Base-by-base conservation (phyloP, 257 asterid genomes). In the Avicennia marina region DNA sequence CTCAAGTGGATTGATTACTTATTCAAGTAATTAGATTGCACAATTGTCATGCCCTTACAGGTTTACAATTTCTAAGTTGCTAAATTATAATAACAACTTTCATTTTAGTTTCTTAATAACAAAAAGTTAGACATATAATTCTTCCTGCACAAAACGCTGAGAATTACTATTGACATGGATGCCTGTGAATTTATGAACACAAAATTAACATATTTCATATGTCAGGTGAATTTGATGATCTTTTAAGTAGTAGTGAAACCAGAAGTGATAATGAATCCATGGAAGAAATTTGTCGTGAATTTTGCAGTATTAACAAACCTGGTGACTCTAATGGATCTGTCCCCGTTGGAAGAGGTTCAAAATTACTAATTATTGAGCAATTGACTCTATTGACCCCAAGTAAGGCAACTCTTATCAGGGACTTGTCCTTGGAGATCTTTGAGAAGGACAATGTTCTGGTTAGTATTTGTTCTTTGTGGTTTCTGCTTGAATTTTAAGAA, bases 181-280 rank as follows among this genome's bases (percentile, higher is more conserved):
- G n/a, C n/a, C n/a, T n/a, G n/a, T n/a, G n/a, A 7, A 36, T 36
- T 8, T 8, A 29, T 29, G 6, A 36, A 36, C 2, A 26, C 13
- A 44, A 26, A 41, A 22, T 63, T 70, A 43, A 58, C 33, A 31
- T 47, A 24, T 64, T 67, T 59, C 32, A 51, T 48, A 61, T 64
- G 32, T 49, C 83, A 90, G 98, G 98, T 71, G 98, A 90, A 75
- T 87, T 87, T 75, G 98, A 90, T 67, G 96, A 87, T 62, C 78
- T 87, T 57, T 70, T 90, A 70, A 83, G 65, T 50, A 59, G 66
- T 64, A 77, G 71, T 58, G 82, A 55, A 55, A 31, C 60, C 47
- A 58, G 61, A 62, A 56, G 63, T 58, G 43, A 57, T 57, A 25
- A 29, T 26, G 80, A 80, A 26, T 51, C 79, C 42, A 34, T 51